Conservation (phyloP, 148 eudicot species). For the Polygonum maritimum region DNA sequence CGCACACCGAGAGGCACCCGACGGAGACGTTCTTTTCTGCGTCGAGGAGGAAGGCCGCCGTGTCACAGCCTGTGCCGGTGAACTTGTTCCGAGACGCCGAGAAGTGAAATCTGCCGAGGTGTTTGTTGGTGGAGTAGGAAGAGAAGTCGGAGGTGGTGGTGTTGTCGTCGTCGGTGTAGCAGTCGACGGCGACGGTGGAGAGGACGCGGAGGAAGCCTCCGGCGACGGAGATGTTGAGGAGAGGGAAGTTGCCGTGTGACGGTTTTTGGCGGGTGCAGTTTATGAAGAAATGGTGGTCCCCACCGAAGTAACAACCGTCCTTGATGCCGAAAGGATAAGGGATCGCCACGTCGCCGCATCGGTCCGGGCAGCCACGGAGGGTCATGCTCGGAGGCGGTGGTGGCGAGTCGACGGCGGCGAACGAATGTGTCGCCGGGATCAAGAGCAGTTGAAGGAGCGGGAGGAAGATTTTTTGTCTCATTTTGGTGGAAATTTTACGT, state of each 20-base stretch:
- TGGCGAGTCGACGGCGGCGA: neutral
- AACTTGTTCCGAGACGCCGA: neutral
- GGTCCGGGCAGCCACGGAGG: neutral
- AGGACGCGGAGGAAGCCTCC: neutral
- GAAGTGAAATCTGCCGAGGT: neutral
- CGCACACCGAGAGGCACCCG: neutral
- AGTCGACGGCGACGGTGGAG: neutral
- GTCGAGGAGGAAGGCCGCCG: slow-evolving; percentile 4
- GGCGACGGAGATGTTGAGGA: neutral
- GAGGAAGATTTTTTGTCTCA: neutral
- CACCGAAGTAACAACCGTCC: neutral
- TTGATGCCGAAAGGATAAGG: slow-evolving; percentile 9
- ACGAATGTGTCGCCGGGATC: too few species aligned
- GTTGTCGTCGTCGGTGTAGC: neutral
- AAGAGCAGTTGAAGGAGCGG: neutral
- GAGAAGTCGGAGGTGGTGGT: neutral
- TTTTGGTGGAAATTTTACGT: too few species aligned
- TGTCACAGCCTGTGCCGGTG: slow-evolving; percentile 9
- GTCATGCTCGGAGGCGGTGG: neutral
- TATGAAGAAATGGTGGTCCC: neutral
- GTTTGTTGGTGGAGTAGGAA: neutral
- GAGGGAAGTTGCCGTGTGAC: neutral
- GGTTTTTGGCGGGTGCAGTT: neutral
- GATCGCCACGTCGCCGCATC: slow-evolving; percentile 3
- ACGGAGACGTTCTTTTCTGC: neutral